Evolutionary conservation across 768 basidiomycete species (phyloP), one percentile per base, ranked within the genome.

Genomic region (Suillus luteus): DNA sequence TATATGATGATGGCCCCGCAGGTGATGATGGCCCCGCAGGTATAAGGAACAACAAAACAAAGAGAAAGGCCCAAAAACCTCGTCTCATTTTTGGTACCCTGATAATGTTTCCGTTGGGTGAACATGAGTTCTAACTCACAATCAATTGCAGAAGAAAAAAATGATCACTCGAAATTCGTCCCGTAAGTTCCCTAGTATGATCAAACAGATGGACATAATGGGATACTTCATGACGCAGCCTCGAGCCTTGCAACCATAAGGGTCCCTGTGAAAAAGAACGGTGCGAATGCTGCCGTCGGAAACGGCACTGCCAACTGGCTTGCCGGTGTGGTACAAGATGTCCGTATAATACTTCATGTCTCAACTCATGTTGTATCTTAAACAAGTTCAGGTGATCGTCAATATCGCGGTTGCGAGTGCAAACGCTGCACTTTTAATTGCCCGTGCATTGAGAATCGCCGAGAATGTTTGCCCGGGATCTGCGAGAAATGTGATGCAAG

Each of bases 401-500:
- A 81, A 46, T 79, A 73, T 69, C 75, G 71, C 60, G 83, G 83
- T 1, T 86, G 83, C 66, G 67, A 68, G 57, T 83, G 81, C 35
- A 73, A 67, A 43, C 70, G 71, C 63, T 71, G 70, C 46, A 35
- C 27, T 11, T 7, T 5, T 0, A 61, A 40, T 3, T 87, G 85
- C 66, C 43, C 68, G 1, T 87, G 86, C 71, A 59, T 40, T 1
- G 58, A 43, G 7, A 31, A 68, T 0, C 48, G 33, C 0, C 75
- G 82, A 55, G 86, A 87, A 69, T 88, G 86, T 65, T 78, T 83
- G 64, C 85, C 86, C 19, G 84, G 83, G 11, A 60, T 82, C 5
- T 88, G 86, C 68, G 38, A 66, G 0, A 67, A 54, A 1, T 86
- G 85, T 65, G 73, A 80, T 71, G 78, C 82, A 62, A 73, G 79